Evolutionary conservation across 352 stramenopile genomes (phyloP).

Genomic region (Phytophthora uliginosa): DNA sequence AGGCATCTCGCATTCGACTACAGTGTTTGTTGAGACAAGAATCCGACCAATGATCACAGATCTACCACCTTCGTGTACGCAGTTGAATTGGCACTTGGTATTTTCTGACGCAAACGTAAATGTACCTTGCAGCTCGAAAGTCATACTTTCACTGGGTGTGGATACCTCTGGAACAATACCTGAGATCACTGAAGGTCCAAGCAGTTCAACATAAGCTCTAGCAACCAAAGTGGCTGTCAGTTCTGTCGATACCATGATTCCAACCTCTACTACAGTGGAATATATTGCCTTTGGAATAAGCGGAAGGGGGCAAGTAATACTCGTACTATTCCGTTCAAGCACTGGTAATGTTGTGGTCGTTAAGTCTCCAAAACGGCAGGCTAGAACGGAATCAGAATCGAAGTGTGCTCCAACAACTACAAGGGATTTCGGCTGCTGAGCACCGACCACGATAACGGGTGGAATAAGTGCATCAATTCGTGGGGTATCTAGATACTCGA

Average conservation of each 20-base stretch:
- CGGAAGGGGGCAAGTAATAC: constrained; percentile 41
- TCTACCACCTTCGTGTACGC: constrained; percentile 1
- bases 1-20: constrained; percentile 38
- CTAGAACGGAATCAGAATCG: constrained; percentile 5
- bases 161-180: constrained; percentile 21
- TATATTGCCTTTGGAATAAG: constrained; percentile 22
- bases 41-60: constrained; percentile 13
- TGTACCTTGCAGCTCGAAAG: constrained; percentile 40
- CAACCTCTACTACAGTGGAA: constrained; percentile 35
- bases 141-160: constrained; percentile 8
- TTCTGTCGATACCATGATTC: constrained; percentile 16
- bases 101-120: constrained; percentile 39
- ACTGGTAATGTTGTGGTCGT: constrained; percentile 5
- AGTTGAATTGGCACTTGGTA: constrained; percentile 36
- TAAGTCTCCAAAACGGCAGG: constrained; percentile 39
- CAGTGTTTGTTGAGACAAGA: constrained; percentile 20
- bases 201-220: constrained; percentile 27
- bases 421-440: constrained; percentile 23
- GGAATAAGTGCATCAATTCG: constrained; percentile 29
- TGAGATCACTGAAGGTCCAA: constrained; percentile 38
- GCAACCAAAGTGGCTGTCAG: constrained; percentile 1
- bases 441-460: constrained; percentile 42
- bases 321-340: constrained; percentile 20
- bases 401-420: constrained; percentile 41
- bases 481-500: constrained; percentile 31